Evolutionary conservation across 208 protist genomes (phyloP), one percentile per base, ranked within the genome.

Genomic region (Endotrypanum monterogeii): DNA sequence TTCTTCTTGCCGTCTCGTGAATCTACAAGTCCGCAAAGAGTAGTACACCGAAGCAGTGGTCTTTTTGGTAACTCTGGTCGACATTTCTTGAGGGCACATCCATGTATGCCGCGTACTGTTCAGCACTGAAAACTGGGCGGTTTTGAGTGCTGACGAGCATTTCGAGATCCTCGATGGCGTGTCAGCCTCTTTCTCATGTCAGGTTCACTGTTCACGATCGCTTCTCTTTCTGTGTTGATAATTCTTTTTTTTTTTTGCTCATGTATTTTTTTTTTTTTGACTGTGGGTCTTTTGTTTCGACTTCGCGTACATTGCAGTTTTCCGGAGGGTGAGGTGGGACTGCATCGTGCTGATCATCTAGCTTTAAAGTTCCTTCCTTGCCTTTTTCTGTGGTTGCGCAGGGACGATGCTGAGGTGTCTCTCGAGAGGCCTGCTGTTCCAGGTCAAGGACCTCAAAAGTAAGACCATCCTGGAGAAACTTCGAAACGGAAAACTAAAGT

Each of bases 391-490:
- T 3, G 60, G 46, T 65, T 18, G 16, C 20, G 25, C 18, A 14
- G 44, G 12, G 12, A 35, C 25, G 5, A 80, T 80, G 76, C 63
- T 80, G 41, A 69, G 76, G 1, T 76, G 70, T 37, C 25, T 58
- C n/a, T 68, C 70, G n/a, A 61, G 63, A 44, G 4, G 8, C 14
- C 52, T 82, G 51, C 25, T 25, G 67, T 79, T 63, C 18, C 18
- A 81, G 67, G 58, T 78, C 46, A 80, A 78, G 37, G 74, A 85
- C 68, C 67, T 85, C 41, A 78, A 77, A 51, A 76, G 67, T 9
- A 79, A 80, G 60, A 28, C 39, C 3, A 63, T 85, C 16, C 23
- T 85, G 7, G 74, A 76, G 14, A 66, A 58, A 46, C 35, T 80
- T 51, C 63, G 71, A 5, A 75, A 62, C 6, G 39, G 46, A 32